phyloP scores from a whole-genome alignment of 2,329 filamentous ascomycete genomes.

The Nothopassalora personata region DNA sequence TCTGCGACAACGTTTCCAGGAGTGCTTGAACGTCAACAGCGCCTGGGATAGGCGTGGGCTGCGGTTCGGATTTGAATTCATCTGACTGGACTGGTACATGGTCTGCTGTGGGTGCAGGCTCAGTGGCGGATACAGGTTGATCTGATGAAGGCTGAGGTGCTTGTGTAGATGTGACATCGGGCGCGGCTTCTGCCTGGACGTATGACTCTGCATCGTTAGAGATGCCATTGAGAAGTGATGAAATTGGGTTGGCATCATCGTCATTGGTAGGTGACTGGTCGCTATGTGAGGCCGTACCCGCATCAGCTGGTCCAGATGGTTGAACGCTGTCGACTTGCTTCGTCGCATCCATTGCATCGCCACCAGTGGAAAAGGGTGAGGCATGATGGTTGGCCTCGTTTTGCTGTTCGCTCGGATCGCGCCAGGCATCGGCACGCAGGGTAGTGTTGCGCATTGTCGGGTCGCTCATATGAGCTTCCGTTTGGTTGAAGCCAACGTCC shows the following conservation, averaged over 20 bases:
- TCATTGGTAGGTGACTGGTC: slow-evolving; percentile 16
- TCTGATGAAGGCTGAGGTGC: slow-evolving; percentile 11
- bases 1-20: slow-evolving; percentile 37
- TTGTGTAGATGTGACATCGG: slow-evolving; percentile 12
- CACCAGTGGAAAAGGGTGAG: slow-evolving; percentile 21
- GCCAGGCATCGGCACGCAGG: slow-evolving; percentile 31
- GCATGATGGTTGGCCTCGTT: slow-evolving; percentile 9
- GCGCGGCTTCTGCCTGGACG: slow-evolving; percentile 7
- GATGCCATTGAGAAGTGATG: slow-evolving; percentile 18
- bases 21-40: slow-evolving; percentile 44
- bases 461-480: slow-evolving; percentile 50
- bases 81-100: slow-evolving; percentile 19
- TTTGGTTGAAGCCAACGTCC: slow-evolving; percentile 66
- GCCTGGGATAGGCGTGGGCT: slow-evolving; percentile 17
- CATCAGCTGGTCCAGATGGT: background rate
- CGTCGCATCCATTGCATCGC: slow-evolving; percentile 9
- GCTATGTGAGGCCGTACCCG: slow-evolving; percentile 15
- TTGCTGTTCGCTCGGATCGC: slow-evolving; percentile 26
- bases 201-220: slow-evolving; percentile 19
- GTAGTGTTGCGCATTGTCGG: slow-evolving; percentile 32
- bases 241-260: slow-evolving; percentile 9
- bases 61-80: slow-evolving; percentile 12
- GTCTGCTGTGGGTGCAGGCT: slow-evolving; percentile 11
- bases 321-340: slow-evolving; percentile 5
- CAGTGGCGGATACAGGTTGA: slow-evolving; percentile 11